Evolutionary conservation across 169 alveolate genomes (phyloP).

Genomic region (Cryptosporidium baileyi): DNA sequence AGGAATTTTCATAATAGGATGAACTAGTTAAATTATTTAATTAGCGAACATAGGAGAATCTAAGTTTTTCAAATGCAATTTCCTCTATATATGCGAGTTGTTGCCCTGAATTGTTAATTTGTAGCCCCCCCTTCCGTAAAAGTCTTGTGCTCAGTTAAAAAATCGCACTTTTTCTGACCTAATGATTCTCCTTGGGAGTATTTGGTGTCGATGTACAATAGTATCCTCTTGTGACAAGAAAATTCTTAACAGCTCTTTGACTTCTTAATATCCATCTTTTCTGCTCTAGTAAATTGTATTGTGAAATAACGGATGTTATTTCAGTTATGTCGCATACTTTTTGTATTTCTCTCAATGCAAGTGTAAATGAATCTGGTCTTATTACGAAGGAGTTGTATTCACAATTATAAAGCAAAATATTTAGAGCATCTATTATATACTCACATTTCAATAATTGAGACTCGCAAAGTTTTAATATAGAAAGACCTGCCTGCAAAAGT

Average conservation of each 20-base stretch:
- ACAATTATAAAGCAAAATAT: background rate
- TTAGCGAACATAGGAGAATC: too few relatives aligned
- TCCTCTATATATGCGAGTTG: too few relatives aligned
- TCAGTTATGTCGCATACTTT: slow-evolving; percentile 20
- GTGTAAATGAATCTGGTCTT: slow-evolving; percentile 5
- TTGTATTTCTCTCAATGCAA: slow-evolving; percentile 18
- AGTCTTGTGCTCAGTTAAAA: too few relatives aligned
- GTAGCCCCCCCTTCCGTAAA: too few relatives aligned
- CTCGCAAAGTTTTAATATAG: slow-evolving; percentile 24
- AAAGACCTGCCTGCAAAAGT: slow-evolving; percentile 63
- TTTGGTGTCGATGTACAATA: slow-evolving; percentile 53
- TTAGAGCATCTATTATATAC: background rate
- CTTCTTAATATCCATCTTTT: slow-evolving; percentile 61
- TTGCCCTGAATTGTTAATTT: too few relatives aligned
- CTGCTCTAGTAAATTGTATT: slow-evolving; percentile 39
- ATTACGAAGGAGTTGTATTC: slow-evolving; percentile 40
- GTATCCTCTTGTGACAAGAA: slow-evolving; percentile 1
- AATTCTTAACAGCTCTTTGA: slow-evolving; percentile 16
- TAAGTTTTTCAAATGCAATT: too few relatives aligned
- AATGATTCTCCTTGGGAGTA: background rate
- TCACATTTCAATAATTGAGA: slow-evolving; percentile 30
- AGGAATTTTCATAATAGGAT: too few relatives aligned
- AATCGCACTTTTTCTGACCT: too few relatives aligned
- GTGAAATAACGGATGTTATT: slow-evolving; percentile 48
- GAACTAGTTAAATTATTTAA: too few relatives aligned